Conservation (phyloP, 2,329 filamentous ascomycete species). For the Fusarium denticulatum region DNA sequence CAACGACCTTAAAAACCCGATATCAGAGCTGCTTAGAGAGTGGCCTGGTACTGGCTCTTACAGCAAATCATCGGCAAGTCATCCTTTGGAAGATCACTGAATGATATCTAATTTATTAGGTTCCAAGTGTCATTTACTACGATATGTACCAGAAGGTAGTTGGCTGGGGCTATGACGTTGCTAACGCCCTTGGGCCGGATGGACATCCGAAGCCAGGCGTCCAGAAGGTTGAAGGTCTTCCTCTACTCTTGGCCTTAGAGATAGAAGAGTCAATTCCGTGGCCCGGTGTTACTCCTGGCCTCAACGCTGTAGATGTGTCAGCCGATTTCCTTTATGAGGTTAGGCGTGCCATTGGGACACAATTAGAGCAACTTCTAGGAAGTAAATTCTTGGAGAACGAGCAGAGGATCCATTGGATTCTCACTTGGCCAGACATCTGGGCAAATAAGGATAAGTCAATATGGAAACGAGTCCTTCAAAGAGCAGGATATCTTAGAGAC, state of each 20-base stretch:
- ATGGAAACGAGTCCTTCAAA: background rate
- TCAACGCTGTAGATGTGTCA: background rate
- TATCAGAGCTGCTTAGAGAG: background rate
- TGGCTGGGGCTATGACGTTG: background rate
- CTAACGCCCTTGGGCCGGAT: background rate
- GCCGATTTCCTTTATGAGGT: background rate
- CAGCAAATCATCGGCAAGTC: background rate
- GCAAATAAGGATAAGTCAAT: accelerated
- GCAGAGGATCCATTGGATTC: background rate
- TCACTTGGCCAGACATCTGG: background rate
- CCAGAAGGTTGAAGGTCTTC: background rate
- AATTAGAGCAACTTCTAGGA: background rate
- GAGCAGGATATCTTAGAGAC: background rate
- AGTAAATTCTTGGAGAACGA: background rate
- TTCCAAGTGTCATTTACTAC: background rate
- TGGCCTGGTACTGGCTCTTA: background rate
- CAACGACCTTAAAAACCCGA: background rate
- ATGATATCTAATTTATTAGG: background rate
- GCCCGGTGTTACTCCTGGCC: accelerated
- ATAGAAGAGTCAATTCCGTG: background rate
- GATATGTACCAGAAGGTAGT: background rate
- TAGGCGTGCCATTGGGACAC: background rate
- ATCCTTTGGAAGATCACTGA: no score
- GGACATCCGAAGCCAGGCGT: background rate
- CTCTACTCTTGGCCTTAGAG: background rate